Conservation (phyloP, 805 yeast species). For the Candida gorgasii region DNA sequence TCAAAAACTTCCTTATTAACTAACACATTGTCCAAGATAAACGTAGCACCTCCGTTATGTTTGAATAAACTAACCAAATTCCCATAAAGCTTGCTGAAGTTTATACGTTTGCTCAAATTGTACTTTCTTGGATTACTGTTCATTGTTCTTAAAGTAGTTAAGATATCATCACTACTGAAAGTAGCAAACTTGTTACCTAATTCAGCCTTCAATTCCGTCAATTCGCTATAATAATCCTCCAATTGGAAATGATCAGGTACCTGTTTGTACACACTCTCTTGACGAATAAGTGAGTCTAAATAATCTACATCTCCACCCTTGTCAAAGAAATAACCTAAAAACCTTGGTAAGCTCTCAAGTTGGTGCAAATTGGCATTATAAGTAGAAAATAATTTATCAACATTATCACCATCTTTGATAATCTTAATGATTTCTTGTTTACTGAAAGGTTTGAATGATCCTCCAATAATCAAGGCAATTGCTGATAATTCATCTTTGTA, state of each 20-base stretch:
- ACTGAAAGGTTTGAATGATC: neutral
- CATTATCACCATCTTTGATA: neutral
- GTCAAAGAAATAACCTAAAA: neutral
- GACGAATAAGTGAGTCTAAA: neutral
- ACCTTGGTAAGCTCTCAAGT: neutral
- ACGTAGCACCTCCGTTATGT: constrained; percentile 32
- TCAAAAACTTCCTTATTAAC: constrained; percentile 28
- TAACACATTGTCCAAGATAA: constrained; percentile 36
- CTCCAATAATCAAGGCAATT: neutral
- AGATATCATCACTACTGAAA: constrained; percentile 3
- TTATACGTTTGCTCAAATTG: constrained; percentile 20
- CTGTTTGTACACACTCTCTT: constrained; percentile 22
- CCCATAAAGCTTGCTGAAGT: constrained; percentile 28
- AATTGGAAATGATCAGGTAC: constrained; percentile 34
- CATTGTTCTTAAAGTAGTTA: constrained; percentile 16
- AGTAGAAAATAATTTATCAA: neutral
- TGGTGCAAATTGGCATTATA: neutral
- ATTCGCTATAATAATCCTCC: constrained; percentile 35
- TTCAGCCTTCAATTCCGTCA: constrained; percentile 22
- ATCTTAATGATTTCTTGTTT: neutral
- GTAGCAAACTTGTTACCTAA: constrained; percentile 19
- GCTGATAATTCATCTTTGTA: neutral
- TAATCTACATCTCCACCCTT: neutral
- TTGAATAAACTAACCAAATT: constrained; percentile 35
- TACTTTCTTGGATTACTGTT: constrained; percentile 15